Evolutionary conservation across 2,329 filamentous ascomycete genomes (phyloP).

Genomic region (Cercospora brassicicola): DNA sequence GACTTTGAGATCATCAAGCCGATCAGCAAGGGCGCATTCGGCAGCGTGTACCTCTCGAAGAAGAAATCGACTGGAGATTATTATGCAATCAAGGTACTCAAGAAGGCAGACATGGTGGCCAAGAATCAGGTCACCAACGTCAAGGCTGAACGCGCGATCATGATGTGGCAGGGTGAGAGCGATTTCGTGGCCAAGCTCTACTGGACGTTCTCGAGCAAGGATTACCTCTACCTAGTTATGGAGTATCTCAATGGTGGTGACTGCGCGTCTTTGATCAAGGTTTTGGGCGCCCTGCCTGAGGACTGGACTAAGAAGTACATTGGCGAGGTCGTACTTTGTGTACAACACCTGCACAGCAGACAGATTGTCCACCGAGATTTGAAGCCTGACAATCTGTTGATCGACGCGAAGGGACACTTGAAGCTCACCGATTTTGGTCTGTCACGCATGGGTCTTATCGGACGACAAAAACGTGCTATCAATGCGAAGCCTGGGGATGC

Average conservation of each 20-base stretch:
- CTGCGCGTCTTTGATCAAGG: conserved; percentile 93
- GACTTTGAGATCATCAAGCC: conserved; percentile 99
- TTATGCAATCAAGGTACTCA: conserved; percentile 96
- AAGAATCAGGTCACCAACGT: conserved; percentile 99
- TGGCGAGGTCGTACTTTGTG: conserved; percentile 92
- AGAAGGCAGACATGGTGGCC: conserved; percentile 99
- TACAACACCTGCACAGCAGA: conserved; percentile 90
- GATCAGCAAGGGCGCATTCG: conserved; percentile 97
- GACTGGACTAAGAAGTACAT: conserved; percentile 99
- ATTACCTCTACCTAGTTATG: conserved; percentile 98
- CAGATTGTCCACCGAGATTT: conserved; percentile 96
- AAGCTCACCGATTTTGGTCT: conserved; percentile 97
- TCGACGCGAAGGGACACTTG: conserved; percentile 93
- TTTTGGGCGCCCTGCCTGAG: conserved; percentile 85
- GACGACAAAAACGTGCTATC: conserved; percentile 89
- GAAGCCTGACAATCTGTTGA: conserved; percentile 95
- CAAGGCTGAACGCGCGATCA: conserved; percentile 96
- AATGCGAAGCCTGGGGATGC: conserved; percentile 75
- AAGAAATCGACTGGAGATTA: conserved; percentile 99
- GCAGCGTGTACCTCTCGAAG: conserved; percentile 95
- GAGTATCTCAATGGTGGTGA: conserved; percentile 98
- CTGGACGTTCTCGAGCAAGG: conserved; percentile 99
- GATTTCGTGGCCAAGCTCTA: conserved; percentile 99
- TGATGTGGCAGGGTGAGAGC: conserved; percentile 99
- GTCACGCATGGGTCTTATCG: conserved; percentile 94